Evolutionary conservation across 2,329 filamentous ascomycete species (phyloP).

Genomic region (Penicillium sp.): DNA sequence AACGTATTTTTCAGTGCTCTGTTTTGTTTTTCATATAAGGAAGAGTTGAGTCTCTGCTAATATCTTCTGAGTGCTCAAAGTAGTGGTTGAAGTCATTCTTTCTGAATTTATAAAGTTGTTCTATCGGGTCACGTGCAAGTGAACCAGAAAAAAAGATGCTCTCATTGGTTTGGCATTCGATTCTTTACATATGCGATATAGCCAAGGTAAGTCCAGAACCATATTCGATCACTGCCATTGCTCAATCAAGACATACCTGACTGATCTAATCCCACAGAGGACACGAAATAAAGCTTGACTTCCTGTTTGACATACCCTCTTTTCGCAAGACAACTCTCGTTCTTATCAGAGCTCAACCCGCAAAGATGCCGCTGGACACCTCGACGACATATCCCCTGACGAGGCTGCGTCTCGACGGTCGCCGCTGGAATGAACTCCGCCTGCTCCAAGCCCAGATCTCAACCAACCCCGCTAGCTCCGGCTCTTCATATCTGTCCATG

Average conservation of each 20-base stretch:
- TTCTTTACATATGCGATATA: neutral
- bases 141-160: conserved; percentile 8
- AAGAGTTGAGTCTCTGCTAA: neutral
- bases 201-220: neutral
- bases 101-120: neutral
- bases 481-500: conserved; percentile 89
- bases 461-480: conserved; percentile 85
- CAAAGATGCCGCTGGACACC: conserved; percentile 81
- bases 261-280: neutral
- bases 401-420: conserved; percentile 69
- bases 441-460: conserved; percentile 80
- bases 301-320: neutral
- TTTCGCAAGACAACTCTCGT: neutral
- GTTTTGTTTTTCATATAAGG: neutral
- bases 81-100: neutral
- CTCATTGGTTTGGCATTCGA: neutral
- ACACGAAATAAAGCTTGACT: neutral
- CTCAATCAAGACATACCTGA: neutral
- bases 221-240: neutral
- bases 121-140: neutral
- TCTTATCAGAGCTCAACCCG: neutral
- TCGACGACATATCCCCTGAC: conserved; percentile 82
- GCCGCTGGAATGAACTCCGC: conserved; percentile 94
- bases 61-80: neutral
- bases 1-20: accelerated